phyloP scores from a whole-genome alignment of 2,329 filamentous ascomycete genomes.

The Gaeumannomyces sp. region DNA sequence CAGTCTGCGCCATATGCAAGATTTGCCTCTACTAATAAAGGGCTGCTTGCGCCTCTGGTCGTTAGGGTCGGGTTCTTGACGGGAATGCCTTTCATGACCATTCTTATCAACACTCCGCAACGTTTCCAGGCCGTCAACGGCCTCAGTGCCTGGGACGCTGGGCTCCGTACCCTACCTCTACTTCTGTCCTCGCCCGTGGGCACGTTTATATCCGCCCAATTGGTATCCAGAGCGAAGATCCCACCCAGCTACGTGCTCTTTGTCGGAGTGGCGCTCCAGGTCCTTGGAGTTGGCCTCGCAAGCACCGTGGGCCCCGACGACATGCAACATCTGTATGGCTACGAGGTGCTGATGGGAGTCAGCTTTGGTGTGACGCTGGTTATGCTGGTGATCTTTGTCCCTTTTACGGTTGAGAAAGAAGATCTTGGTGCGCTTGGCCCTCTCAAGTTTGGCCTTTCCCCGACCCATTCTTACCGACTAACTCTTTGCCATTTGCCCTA shows the following conservation, averaged over 20 bases:
- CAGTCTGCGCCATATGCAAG: not conserved
- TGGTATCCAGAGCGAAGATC: conserved; percentile 19
- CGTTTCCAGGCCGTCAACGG: conserved; percentile 36
- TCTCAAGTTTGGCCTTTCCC: not conserved
- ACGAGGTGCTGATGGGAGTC: conserved; percentile 7
- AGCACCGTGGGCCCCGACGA: not conserved
- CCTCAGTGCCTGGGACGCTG: conserved; percentile 30
- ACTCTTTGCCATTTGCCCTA: not conserved
- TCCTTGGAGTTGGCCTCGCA: conserved; percentile 3
- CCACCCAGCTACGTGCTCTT: conserved; percentile 5
- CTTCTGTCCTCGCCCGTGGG: conserved; percentile 31
- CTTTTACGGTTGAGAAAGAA: not conserved
- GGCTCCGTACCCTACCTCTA: conserved; percentile 34
- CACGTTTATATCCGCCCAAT: conserved; percentile 29
- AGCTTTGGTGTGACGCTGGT: conserved; percentile 6
- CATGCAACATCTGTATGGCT: conserved; percentile 3
- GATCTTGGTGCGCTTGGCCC: conserved; percentile 2
- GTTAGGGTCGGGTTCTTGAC: conserved; percentile 24
- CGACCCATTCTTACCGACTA: not conserved
- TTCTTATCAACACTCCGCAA: conserved; percentile 30
- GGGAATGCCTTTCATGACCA: conserved; percentile 28
- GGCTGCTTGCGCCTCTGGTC: no score
- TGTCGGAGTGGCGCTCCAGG: not conserved
- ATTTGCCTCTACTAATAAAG: not conserved
- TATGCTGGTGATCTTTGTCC: conserved; percentile 2